A percentile compares a stretch with the other conserved stretches of the same genome.
These are phyloP conservation scores for Lathyrus oleraceus DNA, from an alignment of 306 rosid genomes.

Conservation along the genomic window DNA sequence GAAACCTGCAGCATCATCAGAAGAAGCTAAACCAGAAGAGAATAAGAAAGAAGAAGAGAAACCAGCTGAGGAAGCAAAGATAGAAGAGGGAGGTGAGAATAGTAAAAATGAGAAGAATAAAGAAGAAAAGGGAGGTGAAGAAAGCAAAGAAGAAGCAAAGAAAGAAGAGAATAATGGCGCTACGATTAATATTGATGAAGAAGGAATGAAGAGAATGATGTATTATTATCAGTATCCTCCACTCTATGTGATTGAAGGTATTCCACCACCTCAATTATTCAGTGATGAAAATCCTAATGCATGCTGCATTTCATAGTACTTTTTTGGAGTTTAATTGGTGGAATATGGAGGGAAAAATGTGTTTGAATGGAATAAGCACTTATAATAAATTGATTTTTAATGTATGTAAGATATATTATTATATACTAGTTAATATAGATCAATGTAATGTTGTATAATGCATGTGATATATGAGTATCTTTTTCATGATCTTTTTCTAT, in stretches of 20 bases:
- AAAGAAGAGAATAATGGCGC: conserved; percentile 35
- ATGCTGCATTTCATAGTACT: conserved; percentile 65
- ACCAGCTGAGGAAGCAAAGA: conserved; percentile 47
- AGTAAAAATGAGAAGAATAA: conserved; percentile 30
- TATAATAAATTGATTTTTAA: conserved; percentile 34
- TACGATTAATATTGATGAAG: conserved; percentile 48
- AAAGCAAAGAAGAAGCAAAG: conserved; percentile 41
- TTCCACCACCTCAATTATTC: conserved; percentile 91
- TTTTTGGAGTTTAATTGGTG: conserved; percentile 43
- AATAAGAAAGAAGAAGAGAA: conserved; percentile 41
- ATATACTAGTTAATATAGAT: neutral
- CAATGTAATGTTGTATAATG: conserved; percentile 32
- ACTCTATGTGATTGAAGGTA: conserved; percentile 63
- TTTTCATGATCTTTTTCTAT: neutral
- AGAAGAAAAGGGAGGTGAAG: conserved; percentile 45
- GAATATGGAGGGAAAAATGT: conserved; percentile 2
- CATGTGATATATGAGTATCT: conserved; percentile 29
- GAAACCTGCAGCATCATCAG: neutral
- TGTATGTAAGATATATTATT: conserved; percentile 45
- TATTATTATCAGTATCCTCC: conserved; percentile 72
- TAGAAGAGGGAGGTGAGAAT: conserved; percentile 47
- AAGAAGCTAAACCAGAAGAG: conserved; percentile 48
- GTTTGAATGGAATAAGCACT: conserved; percentile 27
- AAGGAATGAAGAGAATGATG: conserved; percentile 79
- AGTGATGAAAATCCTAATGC: conserved; percentile 98